Conservation (phyloP, 2,329 filamentous ascomycete species). For the Gnomoniopsis smithogilvyi region DNA sequence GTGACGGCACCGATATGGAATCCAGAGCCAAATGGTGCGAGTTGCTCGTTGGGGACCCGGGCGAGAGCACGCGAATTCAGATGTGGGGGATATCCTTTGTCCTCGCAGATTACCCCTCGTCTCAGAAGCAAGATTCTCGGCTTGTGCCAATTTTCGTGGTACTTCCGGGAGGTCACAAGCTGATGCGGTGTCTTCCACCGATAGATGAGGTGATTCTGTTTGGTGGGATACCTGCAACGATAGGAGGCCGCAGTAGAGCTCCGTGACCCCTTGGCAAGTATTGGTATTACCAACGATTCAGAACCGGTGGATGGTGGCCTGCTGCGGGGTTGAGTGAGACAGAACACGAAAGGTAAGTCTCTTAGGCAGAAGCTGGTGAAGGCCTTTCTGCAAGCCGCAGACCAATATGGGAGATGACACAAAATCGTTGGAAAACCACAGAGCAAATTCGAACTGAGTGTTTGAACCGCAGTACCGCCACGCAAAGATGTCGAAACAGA, state of each 20-base stretch:
- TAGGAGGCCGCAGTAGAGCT: neutral
- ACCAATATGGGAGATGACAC: neutral
- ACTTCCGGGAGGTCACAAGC: neutral
- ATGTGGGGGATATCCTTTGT: constrained; percentile 6
- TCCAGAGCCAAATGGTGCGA: constrained; percentile 2
- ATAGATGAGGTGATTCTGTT: constrained; percentile 2
- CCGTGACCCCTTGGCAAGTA: neutral
- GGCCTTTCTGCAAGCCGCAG: neutral
- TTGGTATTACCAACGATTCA: neutral
- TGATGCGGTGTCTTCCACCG: constrained; percentile 1
- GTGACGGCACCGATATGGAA: constrained; percentile 1
- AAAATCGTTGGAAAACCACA: no score
- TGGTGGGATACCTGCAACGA: constrained; percentile 5
- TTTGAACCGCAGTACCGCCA: no score
- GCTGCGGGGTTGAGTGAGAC: constrained; percentile 10
- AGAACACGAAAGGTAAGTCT: neutral
- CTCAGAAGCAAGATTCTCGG: neutral
- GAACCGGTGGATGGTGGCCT: neutral
- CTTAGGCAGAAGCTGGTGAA: neutral
- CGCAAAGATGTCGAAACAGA: no score
- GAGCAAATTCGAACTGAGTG: no score
- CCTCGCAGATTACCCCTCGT: constrained; percentile 6
- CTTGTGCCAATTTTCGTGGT: neutral
- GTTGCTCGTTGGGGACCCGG: neutral
- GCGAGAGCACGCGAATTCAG: neutral